These are phyloP conservation scores for Ceratobasidium sp. DNA, from an alignment of 1,284 basidiomycete genomes.

Conservation along the genomic window DNA sequence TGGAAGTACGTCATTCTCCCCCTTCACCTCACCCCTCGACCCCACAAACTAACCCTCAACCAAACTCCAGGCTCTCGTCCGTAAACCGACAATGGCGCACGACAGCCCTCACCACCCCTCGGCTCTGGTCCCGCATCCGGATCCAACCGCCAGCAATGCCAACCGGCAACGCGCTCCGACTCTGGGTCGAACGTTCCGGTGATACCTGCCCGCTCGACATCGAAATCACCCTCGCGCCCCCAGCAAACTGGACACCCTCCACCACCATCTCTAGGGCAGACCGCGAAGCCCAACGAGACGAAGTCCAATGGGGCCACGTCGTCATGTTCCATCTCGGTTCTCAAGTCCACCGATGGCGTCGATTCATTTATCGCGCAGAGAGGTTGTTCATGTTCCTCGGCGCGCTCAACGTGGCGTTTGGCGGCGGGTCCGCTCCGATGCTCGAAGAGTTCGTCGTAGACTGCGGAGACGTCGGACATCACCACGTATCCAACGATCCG, in stretches of 20 bases:
- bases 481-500: conserved; percentile 46
- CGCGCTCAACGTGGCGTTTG: conserved; percentile 67
- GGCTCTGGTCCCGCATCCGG: conserved; percentile 68
- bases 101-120: conserved; percentile 46
- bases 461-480: conserved; percentile 65
- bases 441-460: conserved; percentile 82
- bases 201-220: conserved; percentile 77
- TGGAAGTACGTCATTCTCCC: conserved; percentile 49
- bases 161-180: conserved; percentile 79
- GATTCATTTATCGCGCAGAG: conserved; percentile 82
- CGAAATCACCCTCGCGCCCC: conserved; percentile 72
- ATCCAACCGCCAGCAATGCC: conserved; percentile 75
- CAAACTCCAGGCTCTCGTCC: conserved; percentile 37
- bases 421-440: conserved; percentile 70
- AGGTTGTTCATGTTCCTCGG: conserved; percentile 77
- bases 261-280: conserved; percentile 37
- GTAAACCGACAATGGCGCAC: conserved; percentile 48
- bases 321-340: conserved; percentile 80
- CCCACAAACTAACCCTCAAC: no score
- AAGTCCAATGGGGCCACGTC: conserved; percentile 78
- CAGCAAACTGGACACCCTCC: conserved; percentile 43
- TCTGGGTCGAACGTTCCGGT: conserved; percentile 84
- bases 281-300: conserved; percentile 45
- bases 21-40: conserved; percentile 68
- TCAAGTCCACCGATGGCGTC: conserved; percentile 80